These are phyloP conservation scores for Ascochyta rabiei DNA, from an alignment of 2,329 filamentous ascomycete species.

Conservation along the genomic window DNA sequence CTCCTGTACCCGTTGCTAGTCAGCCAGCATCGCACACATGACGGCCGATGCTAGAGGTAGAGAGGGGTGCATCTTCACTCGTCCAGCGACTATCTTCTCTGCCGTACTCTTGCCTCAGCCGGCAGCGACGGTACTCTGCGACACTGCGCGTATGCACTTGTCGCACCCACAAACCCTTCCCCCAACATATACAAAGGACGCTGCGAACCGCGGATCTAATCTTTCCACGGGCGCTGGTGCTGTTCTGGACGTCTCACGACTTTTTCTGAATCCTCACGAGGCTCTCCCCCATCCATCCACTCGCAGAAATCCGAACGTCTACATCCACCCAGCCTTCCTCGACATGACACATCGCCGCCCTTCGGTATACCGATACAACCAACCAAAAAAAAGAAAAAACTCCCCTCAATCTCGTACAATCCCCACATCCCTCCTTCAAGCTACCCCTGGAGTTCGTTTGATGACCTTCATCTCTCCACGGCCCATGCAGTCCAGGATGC, in stretches of 20 bases:
- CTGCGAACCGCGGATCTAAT: not conserved
- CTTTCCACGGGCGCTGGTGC: not conserved
- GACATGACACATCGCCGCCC: not conserved
- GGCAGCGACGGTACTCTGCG: slow-evolving; percentile 6
- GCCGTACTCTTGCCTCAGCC: not conserved
- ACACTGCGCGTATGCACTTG: slow-evolving; percentile 4
- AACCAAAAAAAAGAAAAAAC: too few relatives aligned
- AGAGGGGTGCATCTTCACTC: not conserved
- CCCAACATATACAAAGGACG: not conserved
- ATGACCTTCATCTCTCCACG: slow-evolving; percentile 15
- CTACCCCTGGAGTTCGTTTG: slow-evolving; percentile 7
- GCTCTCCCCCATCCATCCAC: not conserved
- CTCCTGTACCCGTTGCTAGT: not conserved
- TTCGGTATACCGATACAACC: too few relatives aligned
- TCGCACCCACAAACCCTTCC: not conserved
- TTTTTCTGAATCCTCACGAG: not conserved
- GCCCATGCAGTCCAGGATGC: not conserved
- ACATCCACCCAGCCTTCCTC: not conserved
- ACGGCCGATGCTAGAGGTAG: not conserved
- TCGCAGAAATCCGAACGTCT: too few relatives aligned
- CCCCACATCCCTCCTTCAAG: slow-evolving; percentile 5
- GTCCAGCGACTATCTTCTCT: not conserved
- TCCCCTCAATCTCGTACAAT: not conserved
- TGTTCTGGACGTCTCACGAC: slow-evolving; percentile 5
- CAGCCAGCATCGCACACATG: not conserved